A percentile compares a stretch with the other conserved stretches of the same genome.
phyloP scores from a whole-genome alignment of 148 eudicot genomes.

The Rhododendron ovatum region DNA sequence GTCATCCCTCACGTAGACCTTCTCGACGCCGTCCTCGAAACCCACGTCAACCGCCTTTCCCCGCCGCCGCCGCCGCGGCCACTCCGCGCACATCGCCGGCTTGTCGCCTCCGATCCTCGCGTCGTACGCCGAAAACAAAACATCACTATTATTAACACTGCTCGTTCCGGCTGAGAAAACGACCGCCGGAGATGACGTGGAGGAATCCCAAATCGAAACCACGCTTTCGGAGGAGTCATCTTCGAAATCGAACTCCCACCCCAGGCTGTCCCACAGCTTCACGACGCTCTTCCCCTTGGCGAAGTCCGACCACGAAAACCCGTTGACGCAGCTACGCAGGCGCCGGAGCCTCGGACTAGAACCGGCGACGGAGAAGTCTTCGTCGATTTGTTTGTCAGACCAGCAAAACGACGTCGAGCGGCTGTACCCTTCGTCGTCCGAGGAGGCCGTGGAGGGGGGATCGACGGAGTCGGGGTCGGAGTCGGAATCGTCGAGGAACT shows the following conservation, averaged over 20 bases:
- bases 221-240: constrained; percentile 16
- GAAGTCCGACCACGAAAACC: constrained; percentile 45
- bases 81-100: constrained; percentile 33
- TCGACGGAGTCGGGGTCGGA: constrained; percentile 38
- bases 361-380: constrained; percentile 49
- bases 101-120: constrained; percentile 27
- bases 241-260: constrained; percentile 32
- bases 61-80: constrained; percentile 18
- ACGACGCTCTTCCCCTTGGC: constrained; percentile 58
- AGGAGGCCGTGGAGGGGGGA: constrained; percentile 25
- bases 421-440: constrained; percentile 25
- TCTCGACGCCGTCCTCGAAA: constrained; percentile 36
- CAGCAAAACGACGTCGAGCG: constrained; percentile 12
- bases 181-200: constrained; percentile 32
- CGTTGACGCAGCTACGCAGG: neutral
- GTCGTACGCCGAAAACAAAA: constrained; percentile 31
- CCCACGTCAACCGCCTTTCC: constrained; percentile 11
- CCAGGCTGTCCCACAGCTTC: constrained; percentile 66
- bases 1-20: constrained; percentile 50
- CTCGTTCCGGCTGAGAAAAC: constrained; percentile 18
- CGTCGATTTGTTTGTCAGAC: constrained; percentile 10
- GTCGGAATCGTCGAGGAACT: constrained; percentile 29
- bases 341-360: constrained; percentile 25
- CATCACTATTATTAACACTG: constrained; percentile 1
- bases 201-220: constrained; percentile 38